Percentiles rank a stretch among this genome's conserved stretches.
These are phyloP conservation scores for Ceratocystis smalleyi DNA, from an alignment of 2,329 filamentous ascomycete genomes.

Conservation along the genomic window DNA sequence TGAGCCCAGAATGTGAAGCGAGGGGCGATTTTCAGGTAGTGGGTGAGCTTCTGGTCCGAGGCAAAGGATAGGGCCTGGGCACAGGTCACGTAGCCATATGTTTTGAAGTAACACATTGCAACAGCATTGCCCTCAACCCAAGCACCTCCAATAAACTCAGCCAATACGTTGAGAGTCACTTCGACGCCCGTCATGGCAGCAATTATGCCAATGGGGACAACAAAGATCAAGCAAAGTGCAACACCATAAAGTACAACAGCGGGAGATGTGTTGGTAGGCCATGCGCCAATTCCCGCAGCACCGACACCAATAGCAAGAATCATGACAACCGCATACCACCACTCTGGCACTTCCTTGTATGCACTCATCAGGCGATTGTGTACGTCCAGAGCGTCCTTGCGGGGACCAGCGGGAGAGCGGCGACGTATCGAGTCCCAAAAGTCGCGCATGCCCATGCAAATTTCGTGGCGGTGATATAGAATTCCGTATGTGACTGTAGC, in stretches of 20 bases:
- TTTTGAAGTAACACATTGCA: slow-evolving; percentile 41
- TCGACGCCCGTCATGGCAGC: slow-evolving; percentile 38
- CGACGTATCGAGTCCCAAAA: slow-evolving; percentile 32
- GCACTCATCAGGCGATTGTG: slow-evolving; percentile 22
- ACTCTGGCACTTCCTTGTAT: slow-evolving; percentile 35
- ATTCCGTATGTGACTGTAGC: slow-evolving; percentile 35
- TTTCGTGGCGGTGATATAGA: slow-evolving; percentile 38
- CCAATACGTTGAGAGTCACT: slow-evolving; percentile 37
- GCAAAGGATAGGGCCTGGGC: slow-evolving; percentile 37
- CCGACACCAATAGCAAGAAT: slow-evolving; percentile 31
- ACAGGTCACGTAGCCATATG: slow-evolving; percentile 35
- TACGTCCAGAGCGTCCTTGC: slow-evolving; percentile 23
- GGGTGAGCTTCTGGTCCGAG: slow-evolving; percentile 34
- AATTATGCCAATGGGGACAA: slow-evolving; percentile 38
- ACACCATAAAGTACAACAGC: slow-evolving; percentile 38
- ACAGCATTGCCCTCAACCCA: slow-evolving; percentile 35
- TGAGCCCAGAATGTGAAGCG: slow-evolving; percentile 44
- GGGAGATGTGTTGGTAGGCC: slow-evolving; percentile 36
- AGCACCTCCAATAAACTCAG: slow-evolving; percentile 39
- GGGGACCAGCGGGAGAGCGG: slow-evolving; percentile 18
- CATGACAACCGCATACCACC: slow-evolving; percentile 36
- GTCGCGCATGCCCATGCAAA: slow-evolving; percentile 34
- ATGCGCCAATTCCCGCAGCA: slow-evolving; percentile 32
- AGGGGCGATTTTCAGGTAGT: slow-evolving; percentile 47
- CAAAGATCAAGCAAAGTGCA: slow-evolving; percentile 34